phyloP scores from a whole-genome alignment of 768 basidiomycete species.

The Panaeolus papilionaceus region DNA sequence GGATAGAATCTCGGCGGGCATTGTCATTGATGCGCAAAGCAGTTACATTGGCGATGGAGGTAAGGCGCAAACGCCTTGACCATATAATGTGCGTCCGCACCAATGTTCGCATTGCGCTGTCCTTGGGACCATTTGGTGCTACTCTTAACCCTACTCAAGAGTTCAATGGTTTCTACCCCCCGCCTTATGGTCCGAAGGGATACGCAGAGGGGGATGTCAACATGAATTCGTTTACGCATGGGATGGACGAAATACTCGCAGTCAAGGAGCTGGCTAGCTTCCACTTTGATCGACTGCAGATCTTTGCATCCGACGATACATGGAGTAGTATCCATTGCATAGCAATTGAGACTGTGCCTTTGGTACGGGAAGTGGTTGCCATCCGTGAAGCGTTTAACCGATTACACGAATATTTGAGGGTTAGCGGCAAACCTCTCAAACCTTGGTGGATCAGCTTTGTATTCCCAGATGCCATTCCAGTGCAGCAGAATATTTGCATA shows the following conservation, averaged over 20 bases:
- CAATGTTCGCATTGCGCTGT: slow-evolving; percentile 62
- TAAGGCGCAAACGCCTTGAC: slow-evolving; percentile 35
- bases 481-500: slow-evolving; percentile 37
- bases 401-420: slow-evolving; percentile 35
- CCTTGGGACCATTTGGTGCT: slow-evolving; percentile 78
- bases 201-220: slow-evolving; percentile 42
- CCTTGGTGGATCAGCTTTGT: slow-evolving; percentile 81
- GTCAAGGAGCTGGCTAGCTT: slow-evolving; percentile 62
- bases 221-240: slow-evolving; percentile 48
- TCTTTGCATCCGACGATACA: slow-evolving; percentile 55
- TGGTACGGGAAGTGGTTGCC: slow-evolving; percentile 67
- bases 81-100: slow-evolving; percentile 13
- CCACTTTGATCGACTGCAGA: slow-evolving; percentile 64
- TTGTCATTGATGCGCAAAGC: slow-evolving; percentile 56
- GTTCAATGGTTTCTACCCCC: slow-evolving; percentile 77
- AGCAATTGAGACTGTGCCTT: slow-evolving; percentile 82
- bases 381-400: slow-evolving; percentile 64
- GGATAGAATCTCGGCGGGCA: slow-evolving; percentile 51
- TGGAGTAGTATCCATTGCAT: slow-evolving; percentile 68
- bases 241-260: slow-evolving; percentile 41
- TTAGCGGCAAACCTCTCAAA: slow-evolving; percentile 44
- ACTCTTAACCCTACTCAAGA: slow-evolving; percentile 71
- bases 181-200: slow-evolving; percentile 70
- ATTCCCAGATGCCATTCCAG: slow-evolving; percentile 56
- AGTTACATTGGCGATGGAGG: slow-evolving; percentile 56